Evolutionary conservation across 805 yeast species (phyloP), one percentile per base, ranked within the genome.

Genomic region (Hagleromyces aurorensis): DNA sequence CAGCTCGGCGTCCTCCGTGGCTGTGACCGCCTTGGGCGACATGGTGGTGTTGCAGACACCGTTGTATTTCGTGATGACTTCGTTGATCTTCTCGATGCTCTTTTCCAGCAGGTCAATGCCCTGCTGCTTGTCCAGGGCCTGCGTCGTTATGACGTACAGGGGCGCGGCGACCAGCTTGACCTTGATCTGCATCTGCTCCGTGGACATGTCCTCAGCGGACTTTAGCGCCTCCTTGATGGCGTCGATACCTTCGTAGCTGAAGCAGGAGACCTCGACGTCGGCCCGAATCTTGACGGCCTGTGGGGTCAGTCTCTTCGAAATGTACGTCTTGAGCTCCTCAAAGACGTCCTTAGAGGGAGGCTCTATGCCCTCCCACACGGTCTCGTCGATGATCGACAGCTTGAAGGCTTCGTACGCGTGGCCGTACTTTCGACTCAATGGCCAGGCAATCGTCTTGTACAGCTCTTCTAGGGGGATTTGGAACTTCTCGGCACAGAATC

Each of bases 11-110:
- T 91, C 98, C 59, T 91, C 98, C 37, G 91, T 83, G 38, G 95
- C 97, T 34, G 96, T 86, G 44, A 91, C 97, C 23, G 97, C 96
- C 75, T 87, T 89, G 55, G 98, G 97, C 49, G 94, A 89, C 96
- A 89, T 89, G 32, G 93, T 86, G 42, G 89, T 80, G 45, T 82
- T 84, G 59, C 94, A 80, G 35, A 75, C 72, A 54, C 98, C 98
- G 31, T 85, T 94, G 32, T 73, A 69, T 13, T 69, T 65, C 37
- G 70, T 70, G 50, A 91, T 86, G 28, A 76, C 67, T 47, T 71
- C 73, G 37, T 72, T 69, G 41, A 91, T 81, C 46, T 70, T 75
- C 43, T 71, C 80, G 43, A 91, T 84, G 27, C 97, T 94, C 45
- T 70, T 60, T 53, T 76, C 78, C 53, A 91, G 70, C 25, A 75